Percentiles rank a stretch among this genome's conserved stretches.
phyloP scores from a whole-genome alignment of 2,329 filamentous ascomycete genomes.

The Botrytis squamosa region DNA sequence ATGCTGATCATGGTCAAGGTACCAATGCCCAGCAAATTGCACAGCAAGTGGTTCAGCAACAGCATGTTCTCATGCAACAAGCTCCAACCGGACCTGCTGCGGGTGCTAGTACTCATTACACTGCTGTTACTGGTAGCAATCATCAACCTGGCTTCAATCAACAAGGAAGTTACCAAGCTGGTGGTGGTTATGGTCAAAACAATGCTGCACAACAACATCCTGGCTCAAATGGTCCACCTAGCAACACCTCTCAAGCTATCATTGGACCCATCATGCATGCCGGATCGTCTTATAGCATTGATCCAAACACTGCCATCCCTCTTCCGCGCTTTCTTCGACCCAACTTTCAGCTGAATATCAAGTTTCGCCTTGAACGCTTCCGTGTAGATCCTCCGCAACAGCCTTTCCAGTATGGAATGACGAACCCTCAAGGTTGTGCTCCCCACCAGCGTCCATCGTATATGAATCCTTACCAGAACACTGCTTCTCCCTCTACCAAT shows the following conservation, averaged over 20 bases:
- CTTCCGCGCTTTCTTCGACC: background rate
- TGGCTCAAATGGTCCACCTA: background rate
- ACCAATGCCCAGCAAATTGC: background rate
- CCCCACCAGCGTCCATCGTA: background rate
- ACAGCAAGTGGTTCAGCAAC: background rate
- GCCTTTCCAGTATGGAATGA: background rate
- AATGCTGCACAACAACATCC: background rate
- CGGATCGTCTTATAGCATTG: background rate
- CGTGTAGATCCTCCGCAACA: background rate
- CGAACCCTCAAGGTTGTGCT: background rate
- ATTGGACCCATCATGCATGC: background rate
- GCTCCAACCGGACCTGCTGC: background rate
- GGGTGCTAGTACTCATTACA: background rate
- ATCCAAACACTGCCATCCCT: background rate
- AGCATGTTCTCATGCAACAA: background rate
- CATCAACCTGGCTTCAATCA: background rate
- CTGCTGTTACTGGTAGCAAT: background rate
- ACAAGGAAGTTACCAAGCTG: background rate
- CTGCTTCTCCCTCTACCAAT: background rate
- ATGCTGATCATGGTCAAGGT: background rate
- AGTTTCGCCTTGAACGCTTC: conserved; percentile 14
- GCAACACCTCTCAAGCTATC: background rate
- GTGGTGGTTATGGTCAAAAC: background rate
- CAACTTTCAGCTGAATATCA: background rate
- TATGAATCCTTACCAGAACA: background rate